Evolutionary conservation across 1,284 basidiomycete species (phyloP), one percentile per base, ranked within the genome.

Genomic region (Mycena sp.): DNA sequence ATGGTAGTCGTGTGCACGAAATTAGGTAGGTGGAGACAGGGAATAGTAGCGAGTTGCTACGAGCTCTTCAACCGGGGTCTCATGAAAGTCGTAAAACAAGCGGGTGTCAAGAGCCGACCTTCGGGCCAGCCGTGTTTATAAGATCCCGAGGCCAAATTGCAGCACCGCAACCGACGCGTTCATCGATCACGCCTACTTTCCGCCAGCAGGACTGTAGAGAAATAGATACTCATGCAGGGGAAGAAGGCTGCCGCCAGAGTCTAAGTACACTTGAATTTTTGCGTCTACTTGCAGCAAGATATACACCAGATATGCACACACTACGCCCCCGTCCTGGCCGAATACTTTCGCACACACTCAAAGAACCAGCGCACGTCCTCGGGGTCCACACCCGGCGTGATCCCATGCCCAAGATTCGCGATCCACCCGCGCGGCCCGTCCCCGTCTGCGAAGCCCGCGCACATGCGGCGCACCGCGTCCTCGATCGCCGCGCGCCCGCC

Each of bases 351-450:
- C 41, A 97, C 88, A 73, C 94, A 95, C 77, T 97, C 87, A 67
- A 97, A 87, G 83, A 96, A 97, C 87, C 89, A 96, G 55, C 85
- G 83, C 78, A 96, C 82, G 77, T 96, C 94, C 63, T 96, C 94
- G 30, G 95, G 92, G 74, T 96, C 89, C 19, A 98, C 95, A n/a
- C 88, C 91, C n/a, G 95, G 95, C 11, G 94, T 96, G 70, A 99
- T 98, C 4, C 97, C 97, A 77, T 99, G 98, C 2, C 98, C 98
- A 32, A 99, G 81, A 78, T 99, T 99, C 26, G 93, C 93, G 72
- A 99, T 98, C 94, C 95, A 98, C 7, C 87, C 91, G 54, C 83
- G 83, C 11, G 80, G 67, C 48, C 83, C 80, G 68, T 80, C 78
- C 38, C 82, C 79, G 6, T 85, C 85, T 44, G 86, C 85, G 81